phyloP scores from a whole-genome alignment of 1,284 basidiomycete genomes.

The Malassezia globosa region DNA sequence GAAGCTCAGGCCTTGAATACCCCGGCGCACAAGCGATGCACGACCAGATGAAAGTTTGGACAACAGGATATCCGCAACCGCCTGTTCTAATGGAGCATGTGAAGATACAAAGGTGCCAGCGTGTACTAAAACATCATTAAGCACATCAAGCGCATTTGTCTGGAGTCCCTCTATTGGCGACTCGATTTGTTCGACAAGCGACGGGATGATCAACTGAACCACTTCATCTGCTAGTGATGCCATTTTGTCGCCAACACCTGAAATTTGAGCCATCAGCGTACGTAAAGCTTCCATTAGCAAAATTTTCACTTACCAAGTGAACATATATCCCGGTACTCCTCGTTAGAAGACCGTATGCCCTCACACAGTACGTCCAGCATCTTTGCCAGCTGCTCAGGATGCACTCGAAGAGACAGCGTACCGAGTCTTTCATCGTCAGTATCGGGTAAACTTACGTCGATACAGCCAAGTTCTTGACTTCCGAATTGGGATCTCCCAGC shows the following conservation, averaged over 20 bases:
- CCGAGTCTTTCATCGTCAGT: slow-evolving; percentile 55
- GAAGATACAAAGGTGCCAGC: neutral
- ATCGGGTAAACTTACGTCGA: slow-evolving; percentile 59
- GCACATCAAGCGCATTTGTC: slow-evolving; percentile 2
- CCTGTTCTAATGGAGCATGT: neutral
- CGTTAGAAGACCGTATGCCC: slow-evolving; percentile 70
- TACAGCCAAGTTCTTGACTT: slow-evolving; percentile 95
- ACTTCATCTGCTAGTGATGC: neutral
- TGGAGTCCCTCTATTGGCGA: neutral
- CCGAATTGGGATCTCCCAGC: slow-evolving; percentile 84
- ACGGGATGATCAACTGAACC: slow-evolving; percentile 3
- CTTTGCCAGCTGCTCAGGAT: slow-evolving; percentile 66
- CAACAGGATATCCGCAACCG: slow-evolving; percentile 6
- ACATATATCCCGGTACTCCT: slow-evolving; percentile 83
- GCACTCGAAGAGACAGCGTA: slow-evolving; percentile 72
- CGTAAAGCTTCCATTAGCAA: slow-evolving; percentile 4
- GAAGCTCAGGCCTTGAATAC: slow-evolving; percentile 56
- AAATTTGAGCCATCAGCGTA: slow-evolving; percentile 3
- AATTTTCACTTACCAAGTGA: slow-evolving; percentile 56
- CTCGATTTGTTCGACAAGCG: slow-evolving; percentile 53
- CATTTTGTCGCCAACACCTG: neutral
- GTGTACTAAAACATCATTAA: slow-evolving; percentile 6
- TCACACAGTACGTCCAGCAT: slow-evolving; percentile 78
- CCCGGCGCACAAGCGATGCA: slow-evolving; percentile 30
- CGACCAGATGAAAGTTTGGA: slow-evolving; percentile 15